Percentiles rank a stretch among this genome's conserved stretches.
These are phyloP conservation scores for Plenodomus tracheiphilus DNA, from an alignment of 2,329 filamentous ascomycete species.

Conservation along the genomic window DNA sequence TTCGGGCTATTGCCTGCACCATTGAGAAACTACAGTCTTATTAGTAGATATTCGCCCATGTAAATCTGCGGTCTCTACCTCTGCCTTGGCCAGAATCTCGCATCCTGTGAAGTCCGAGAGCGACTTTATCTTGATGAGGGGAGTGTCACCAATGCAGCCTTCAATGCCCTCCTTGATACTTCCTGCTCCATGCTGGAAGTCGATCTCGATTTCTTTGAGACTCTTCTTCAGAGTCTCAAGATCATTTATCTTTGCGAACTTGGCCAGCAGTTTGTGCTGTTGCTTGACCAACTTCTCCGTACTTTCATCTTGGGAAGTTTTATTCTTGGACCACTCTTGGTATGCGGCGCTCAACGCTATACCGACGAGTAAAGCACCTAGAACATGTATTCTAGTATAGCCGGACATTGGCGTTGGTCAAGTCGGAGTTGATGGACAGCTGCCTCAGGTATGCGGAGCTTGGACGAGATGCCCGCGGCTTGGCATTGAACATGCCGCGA, in stretches of 20 bases:
- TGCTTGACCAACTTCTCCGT: constrained; percentile 21
- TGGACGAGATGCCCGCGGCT: constrained; percentile 24
- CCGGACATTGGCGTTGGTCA: constrained; percentile 34
- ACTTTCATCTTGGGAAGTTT: constrained; percentile 12
- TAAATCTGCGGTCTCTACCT: constrained; percentile 52
- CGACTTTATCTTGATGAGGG: constrained; percentile 81
- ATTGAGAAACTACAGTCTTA: constrained; percentile 70
- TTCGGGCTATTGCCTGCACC: constrained; percentile 93
- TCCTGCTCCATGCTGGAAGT: constrained; percentile 15
- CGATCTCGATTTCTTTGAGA: constrained; percentile 20
- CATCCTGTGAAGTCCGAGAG: constrained; percentile 86
- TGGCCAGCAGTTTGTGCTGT: constrained; percentile 23
- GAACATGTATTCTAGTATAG: constrained; percentile 60
- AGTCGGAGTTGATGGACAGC: constrained; percentile 4
- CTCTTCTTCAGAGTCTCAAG: constrained; percentile 29
- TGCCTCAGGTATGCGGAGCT: constrained; percentile 22
- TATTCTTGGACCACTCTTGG: constrained; percentile 23
- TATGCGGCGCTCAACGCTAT: constrained; percentile 63
- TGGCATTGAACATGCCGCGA: constrained; percentile 27
- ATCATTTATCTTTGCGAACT: constrained; percentile 28
- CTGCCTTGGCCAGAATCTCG: constrained; percentile 88
- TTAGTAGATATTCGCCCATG: constrained; percentile 2
- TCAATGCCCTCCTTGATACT: constrained; percentile 78
- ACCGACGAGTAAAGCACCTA: constrained; percentile 76
- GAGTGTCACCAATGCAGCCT: constrained; percentile 90